A percentile compares a stretch with the other conserved stretches of the same genome.
These are phyloP conservation scores for Umbelopsis sp. DNA, from an alignment of 371 early-diverging fungal genomes.

Conservation along the genomic window DNA sequence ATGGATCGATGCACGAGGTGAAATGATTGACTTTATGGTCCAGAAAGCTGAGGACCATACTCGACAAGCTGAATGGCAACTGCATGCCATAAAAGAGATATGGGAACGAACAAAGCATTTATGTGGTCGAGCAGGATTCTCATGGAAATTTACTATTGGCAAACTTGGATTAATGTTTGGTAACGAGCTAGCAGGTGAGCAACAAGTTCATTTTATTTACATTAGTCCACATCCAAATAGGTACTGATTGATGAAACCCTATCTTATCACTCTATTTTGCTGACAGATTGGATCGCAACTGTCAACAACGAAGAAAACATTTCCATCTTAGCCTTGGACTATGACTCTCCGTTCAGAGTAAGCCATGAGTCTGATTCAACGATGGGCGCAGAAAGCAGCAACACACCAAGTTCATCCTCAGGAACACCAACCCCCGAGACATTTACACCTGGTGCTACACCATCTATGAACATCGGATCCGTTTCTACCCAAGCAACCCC, in stretches of 20 bases:
- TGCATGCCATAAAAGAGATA: constrained; percentile 37
- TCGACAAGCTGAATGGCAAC: constrained; percentile 11
- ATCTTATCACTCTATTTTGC: neutral
- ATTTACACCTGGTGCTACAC: constrained; percentile 26
- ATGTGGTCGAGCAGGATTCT: constrained; percentile 35
- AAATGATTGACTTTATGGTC: constrained; percentile 53
- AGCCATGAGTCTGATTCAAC: constrained; percentile 30
- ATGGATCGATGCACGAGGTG: constrained; percentile 65
- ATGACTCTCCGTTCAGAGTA: constrained; percentile 50
- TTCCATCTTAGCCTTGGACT: constrained; percentile 53
- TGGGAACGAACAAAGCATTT: constrained; percentile 44
- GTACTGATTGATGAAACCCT: too few species aligned
- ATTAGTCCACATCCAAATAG: neutral
- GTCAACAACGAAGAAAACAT: constrained; percentile 37
- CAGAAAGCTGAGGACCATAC: constrained; percentile 23
- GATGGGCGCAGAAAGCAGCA: constrained; percentile 24
- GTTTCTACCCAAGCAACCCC: neutral
- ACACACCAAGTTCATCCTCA: constrained; percentile 32
- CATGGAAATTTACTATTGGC: constrained; percentile 50
- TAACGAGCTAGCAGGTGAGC: constrained; percentile 38
- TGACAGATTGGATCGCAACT: constrained; percentile 44
- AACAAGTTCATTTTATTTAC: neutral
- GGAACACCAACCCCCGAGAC: constrained; percentile 33
- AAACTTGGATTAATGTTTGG: constrained; percentile 51
- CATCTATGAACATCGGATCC: constrained; percentile 20